Evolutionary conservation across 495 filamentous ascomycete genomes (phyloP).

Genomic region (Oleoguttula mirabilis): DNA sequence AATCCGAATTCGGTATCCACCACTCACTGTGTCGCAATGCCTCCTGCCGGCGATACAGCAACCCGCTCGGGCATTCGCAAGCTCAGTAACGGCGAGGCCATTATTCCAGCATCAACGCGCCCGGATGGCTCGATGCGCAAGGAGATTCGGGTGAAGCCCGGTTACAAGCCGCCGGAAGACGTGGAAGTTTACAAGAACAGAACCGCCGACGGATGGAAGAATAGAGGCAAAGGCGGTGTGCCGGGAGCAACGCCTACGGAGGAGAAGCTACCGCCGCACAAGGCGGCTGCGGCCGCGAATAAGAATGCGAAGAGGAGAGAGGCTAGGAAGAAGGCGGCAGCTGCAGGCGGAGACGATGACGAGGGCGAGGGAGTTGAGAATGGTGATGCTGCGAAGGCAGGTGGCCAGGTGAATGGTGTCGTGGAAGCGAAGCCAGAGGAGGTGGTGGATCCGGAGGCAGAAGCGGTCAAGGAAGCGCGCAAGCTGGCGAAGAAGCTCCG

Average conservation of each 20-base stretch:
- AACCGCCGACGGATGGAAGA: constrained; percentile 76
- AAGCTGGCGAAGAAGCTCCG: constrained; percentile 93
- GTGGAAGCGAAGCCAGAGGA: constrained; percentile 7
- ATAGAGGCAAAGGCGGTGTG: constrained; percentile 60
- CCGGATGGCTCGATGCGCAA: constrained; percentile 79
- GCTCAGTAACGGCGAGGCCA: constrained; percentile 58
- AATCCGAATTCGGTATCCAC: too few species aligned
- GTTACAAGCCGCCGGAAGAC: constrained; percentile 91
- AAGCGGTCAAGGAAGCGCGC: constrained; percentile 84
- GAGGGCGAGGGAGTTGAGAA: constrained; percentile 28
- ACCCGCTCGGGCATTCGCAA: constrained; percentile 68
- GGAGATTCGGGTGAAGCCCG: constrained; percentile 85
- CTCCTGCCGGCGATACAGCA: constrained; percentile 24
- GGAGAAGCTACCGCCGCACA: constrained; percentile 31
- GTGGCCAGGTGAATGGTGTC: constrained; percentile 24
- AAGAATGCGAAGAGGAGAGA: constrained; percentile 94
- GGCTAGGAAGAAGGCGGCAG: constrained; percentile 75
- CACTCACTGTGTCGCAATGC: too few species aligned
- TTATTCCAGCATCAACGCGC: constrained; percentile 76
- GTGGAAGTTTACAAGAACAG: constrained; percentile 93
- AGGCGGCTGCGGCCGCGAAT: constrained; percentile 39
- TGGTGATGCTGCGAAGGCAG: constrained; percentile 20
- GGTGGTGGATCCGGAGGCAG: constrained; percentile 52
- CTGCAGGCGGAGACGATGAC: constrained; percentile 23
- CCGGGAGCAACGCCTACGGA: constrained; percentile 60